Base-by-base conservation (phyloP, 2,329 filamentous ascomycete species). In the Microcyclosporella mali region DNA sequence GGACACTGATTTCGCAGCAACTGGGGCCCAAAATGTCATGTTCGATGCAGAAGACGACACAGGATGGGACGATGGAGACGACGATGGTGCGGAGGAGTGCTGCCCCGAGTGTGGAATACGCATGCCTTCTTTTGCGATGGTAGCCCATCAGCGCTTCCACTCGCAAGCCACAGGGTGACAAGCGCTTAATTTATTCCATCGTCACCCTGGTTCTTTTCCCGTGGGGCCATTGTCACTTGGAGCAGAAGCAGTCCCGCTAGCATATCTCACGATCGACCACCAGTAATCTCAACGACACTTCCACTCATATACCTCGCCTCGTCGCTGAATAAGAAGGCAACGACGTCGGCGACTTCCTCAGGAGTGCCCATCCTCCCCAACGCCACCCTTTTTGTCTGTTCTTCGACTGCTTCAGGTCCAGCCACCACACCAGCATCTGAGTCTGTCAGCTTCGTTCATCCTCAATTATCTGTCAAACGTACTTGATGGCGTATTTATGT, bases 91-190 rank as follows among this genome's bases (percentile, higher is more conserved):
- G 29, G 36, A 42, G 8, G 42, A 58, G n/a, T 37, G 78, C 71
- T 61, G 66, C 66, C 11, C 51, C 2, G 52, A 67, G 8, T 83
- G 80, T 47, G 74, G 73, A 8, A 67, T 75, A 38, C 51, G 60
- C 2, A 71, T 82, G 51, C 78, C 79, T 3, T 38, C 60, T 1
- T 84, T 82, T 61, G 79, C 79, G 4, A 68, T 78, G 60, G 55
- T 67, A 4, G 78, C 79, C 3, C 80, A 84, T 56, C 59, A 66
- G 30, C 68, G 75, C 17, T 78, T 72, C 55, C 75, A 79, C 57
- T 16, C 25, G 12, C 30, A 35, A 21, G n/a, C 33, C 10, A 16
- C 21, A 4, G 4, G 18, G 21, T 36, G n/a, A n/a, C n/a, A n/a
- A n/a, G n/a, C n/a, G n/a, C n/a, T n/a, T n/a, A n/a, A n/a, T n/a